Evolutionary conservation across 345 rosid species (phyloP).

Genomic region (Eucalyptus marginata): DNA sequence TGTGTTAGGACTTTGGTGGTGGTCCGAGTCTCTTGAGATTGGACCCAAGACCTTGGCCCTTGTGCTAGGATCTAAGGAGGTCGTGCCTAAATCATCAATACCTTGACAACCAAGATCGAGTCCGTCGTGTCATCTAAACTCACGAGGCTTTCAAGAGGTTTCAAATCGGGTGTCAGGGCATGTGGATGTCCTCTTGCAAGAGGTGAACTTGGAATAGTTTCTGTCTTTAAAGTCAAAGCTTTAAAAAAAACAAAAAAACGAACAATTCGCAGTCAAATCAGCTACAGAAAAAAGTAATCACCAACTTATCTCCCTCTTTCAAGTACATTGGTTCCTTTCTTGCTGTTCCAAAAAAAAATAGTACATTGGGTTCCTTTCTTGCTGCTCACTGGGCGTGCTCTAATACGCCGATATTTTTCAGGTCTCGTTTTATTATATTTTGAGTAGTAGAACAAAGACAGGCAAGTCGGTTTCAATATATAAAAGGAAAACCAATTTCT

Average conservation of each 20-base stretch:
- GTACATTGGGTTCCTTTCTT: not conserved
- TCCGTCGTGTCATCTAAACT: not conserved
- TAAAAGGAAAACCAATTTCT: not conserved
- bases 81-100: too few species aligned
- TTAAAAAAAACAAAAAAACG: not conserved
- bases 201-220: not conserved
- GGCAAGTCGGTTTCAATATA: not conserved
- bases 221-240: not conserved
- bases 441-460: not conserved
- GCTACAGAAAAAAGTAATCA: not conserved
- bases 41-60: not conserved
- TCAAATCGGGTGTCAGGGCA: not conserved
- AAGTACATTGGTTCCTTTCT: not conserved
- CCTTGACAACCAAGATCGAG: not conserved
- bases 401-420: not conserved
- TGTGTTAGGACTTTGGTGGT: not conserved
- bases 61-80: not conserved
- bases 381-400: not conserved
- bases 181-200: not conserved
- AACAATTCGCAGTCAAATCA: not conserved
- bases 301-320: not conserved
- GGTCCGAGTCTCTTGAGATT: accelerated
- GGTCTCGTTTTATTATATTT: not conserved
- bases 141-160: not conserved
- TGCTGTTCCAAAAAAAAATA: not conserved